phyloP scores from a whole-genome alignment of 1,284 basidiomycete species.

The Puccinia triticina region DNA sequence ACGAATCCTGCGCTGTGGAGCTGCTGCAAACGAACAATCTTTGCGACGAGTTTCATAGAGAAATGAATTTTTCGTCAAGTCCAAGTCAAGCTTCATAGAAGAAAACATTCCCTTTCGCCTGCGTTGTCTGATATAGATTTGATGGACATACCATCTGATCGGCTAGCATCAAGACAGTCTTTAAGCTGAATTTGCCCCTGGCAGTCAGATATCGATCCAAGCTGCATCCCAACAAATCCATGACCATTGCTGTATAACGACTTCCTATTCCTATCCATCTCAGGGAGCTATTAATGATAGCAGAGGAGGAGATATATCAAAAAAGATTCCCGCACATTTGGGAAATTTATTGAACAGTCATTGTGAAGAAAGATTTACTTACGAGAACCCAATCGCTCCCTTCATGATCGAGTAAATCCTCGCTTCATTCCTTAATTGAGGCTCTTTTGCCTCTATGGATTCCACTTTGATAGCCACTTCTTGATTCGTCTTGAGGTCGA shows the following conservation, averaged over 20 bases:
- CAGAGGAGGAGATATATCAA: constrained; percentile 55
- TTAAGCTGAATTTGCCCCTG: constrained; percentile 61
- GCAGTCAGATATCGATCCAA: constrained; percentile 61
- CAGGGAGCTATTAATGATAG: constrained; percentile 58
- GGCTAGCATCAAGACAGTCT: constrained; percentile 61
- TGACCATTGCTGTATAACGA: constrained; percentile 61
- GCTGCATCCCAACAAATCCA: constrained; percentile 60
- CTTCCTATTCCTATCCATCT: constrained; percentile 61
- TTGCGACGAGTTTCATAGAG: neutral
- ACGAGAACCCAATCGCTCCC: constrained; percentile 60
- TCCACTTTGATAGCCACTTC: constrained; percentile 62
- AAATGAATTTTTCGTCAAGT: neutral
- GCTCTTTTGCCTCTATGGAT: constrained; percentile 61
- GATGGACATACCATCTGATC: constrained; percentile 59
- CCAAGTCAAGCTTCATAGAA: neutral
- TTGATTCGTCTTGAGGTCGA: constrained; percentile 61
- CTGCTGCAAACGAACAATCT: constrained; percentile 56
- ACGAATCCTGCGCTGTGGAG: constrained; percentile 61
- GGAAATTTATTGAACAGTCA: neutral
- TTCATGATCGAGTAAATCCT: constrained; percentile 61
- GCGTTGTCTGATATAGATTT: neutral
- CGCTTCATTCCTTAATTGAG: constrained; percentile 61
- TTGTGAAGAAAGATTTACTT: constrained; percentile 6
- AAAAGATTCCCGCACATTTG: neutral
- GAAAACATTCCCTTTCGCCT: neutral